Base-by-base conservation (phyloP, 768 basidiomycete species). In the Lactarius pseudohatsudake region DNA sequence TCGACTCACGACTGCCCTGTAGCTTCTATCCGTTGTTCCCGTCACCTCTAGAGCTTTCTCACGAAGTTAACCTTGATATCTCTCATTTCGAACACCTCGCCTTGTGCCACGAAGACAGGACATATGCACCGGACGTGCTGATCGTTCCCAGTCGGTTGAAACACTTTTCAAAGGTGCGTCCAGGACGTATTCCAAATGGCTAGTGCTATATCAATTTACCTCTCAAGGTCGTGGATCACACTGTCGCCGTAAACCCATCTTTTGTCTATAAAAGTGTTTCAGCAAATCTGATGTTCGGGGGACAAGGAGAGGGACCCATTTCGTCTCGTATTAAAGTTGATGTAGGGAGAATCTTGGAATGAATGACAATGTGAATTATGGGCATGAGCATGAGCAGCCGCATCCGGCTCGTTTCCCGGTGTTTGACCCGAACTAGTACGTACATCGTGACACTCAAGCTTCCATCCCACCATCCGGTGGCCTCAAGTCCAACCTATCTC, bases 21-120 rank as follows among this genome's bases (percentile, higher is more conserved):
- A 98, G 94, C 72, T 97, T 97, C 79, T 99, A 98, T 75, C 97
- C 97, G 0, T 77, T 97, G 47, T 98, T 98, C 76, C 97, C 97
- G 10, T 84, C 87, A 1, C 94, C 97, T 0, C 74, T 81, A 15
- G 90, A 91, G 7, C 76, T 90, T 20, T 80, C 88, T 1, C 81
- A 84, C 43, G 94, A 96, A 73, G 86, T 98, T 64, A 96, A 97
- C 73, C 82, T 99, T 47, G 95, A 97, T 73, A 82, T 97, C 18
- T 87, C 90, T 22, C 96, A 98, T 77, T 84, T 83, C 40, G 78
- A 82, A 6, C 76, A 81, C 28, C 76, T 88, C 57, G 78, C 68
- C 36, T 62, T 81, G 4, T 68, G 61, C 26, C 69, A 75, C 15
- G 76, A 75, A 18, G 73, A 66, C 4, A 71, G 64, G 9, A 73